Percentiles rank a stretch among this genome's conserved stretches.
Evolutionary conservation across 352 stramenopile species (phyloP).

Genomic region (Globisporangium polare): DNA sequence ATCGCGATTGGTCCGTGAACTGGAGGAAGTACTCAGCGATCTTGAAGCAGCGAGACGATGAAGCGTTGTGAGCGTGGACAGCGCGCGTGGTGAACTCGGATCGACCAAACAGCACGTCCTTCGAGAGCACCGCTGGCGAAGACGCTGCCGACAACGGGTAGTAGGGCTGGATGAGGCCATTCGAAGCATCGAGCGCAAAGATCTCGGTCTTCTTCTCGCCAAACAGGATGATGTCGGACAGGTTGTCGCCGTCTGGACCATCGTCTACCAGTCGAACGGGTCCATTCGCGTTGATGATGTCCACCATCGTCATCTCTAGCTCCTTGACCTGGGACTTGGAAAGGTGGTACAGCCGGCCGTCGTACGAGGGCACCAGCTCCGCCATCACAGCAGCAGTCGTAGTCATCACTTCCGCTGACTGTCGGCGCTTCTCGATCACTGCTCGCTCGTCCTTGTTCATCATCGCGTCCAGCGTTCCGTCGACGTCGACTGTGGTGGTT

Average conservation of each 20-base stretch:
- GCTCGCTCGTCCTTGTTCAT: constrained; percentile 18
- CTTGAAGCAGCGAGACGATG: constrained; percentile 62
- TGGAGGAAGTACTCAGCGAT: constrained; percentile 85
- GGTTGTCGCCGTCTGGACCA: constrained; percentile 15
- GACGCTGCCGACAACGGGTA: constrained; percentile 22
- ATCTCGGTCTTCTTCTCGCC: constrained; percentile 74
- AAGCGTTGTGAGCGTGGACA: constrained; percentile 57
- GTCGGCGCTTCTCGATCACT: constrained; percentile 27
- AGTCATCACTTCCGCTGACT: constrained; percentile 22
- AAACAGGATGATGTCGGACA: constrained; percentile 67
- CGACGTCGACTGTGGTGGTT: constrained; percentile 19
- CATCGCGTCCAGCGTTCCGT: constrained; percentile 24
- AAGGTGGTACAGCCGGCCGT: constrained; percentile 75
- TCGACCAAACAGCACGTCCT: constrained; percentile 63
- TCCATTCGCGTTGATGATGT: constrained; percentile 72
- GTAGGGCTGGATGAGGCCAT: constrained; percentile 51
- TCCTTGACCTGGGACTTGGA: constrained; percentile 56
- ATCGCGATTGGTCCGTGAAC: constrained; percentile 54
- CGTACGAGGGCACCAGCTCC: constrained; percentile 69
- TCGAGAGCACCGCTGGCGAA: constrained; percentile 16
- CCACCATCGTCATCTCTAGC: constrained; percentile 71
- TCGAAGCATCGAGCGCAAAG: constrained; percentile 64
- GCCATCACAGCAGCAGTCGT: constrained; percentile 38
- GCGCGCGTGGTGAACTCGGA: constrained; percentile 70
- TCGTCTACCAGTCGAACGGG: constrained; percentile 50